Evolutionary conservation across 1,284 basidiomycete species (phyloP), one percentile per base, ranked within the genome.

Genomic region (Inonotus hispidus): DNA sequence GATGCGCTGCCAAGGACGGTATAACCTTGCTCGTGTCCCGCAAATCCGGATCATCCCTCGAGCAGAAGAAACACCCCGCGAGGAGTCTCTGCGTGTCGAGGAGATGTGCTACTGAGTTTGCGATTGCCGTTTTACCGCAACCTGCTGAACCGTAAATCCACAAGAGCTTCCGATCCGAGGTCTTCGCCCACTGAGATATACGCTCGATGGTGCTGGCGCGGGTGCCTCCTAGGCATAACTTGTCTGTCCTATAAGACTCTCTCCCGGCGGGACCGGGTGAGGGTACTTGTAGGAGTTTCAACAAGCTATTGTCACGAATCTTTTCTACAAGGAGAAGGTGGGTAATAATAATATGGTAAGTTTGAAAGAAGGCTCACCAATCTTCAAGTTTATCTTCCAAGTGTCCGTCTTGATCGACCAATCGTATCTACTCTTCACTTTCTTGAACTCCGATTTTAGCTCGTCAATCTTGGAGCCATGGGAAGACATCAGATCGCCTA

Each of bases 81-180:
- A 50, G 53, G 14, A 41, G 35, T 13, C 45, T 23, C 46, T 53
- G 19, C 11, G 32, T n/a, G 16, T 53, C 23, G 16, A 55, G 41
- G 29, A n/a, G 38, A n/a, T 47, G 43, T 1, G 45, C 59, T 29
- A 61, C 45, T 3, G 52, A 43, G 14, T 46, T 50, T 3, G 61
- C 57, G 3, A 63, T 37, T 11, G 61, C 43, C 41, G 23, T 59
- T 52, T 63, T 63, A 16, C 61, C 61, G 13, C 50, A 54, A 13
- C 61, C 61, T 14, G 58, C 27, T 14, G 37, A 16, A 14, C 61
- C 61, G 39, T 52, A 27, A 21, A 58, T 2, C 56, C 56, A 58
- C 10, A 58, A 37, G 2, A 58, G 32, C 23, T 52, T 52, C 29
- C 45, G 23, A 27, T 32, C 19, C n/a, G 56, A 23, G 27, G 19